These are phyloP conservation scores for Wickerhamiella australiensis DNA, from an alignment of 805 yeast species.

Conservation along the genomic window DNA sequence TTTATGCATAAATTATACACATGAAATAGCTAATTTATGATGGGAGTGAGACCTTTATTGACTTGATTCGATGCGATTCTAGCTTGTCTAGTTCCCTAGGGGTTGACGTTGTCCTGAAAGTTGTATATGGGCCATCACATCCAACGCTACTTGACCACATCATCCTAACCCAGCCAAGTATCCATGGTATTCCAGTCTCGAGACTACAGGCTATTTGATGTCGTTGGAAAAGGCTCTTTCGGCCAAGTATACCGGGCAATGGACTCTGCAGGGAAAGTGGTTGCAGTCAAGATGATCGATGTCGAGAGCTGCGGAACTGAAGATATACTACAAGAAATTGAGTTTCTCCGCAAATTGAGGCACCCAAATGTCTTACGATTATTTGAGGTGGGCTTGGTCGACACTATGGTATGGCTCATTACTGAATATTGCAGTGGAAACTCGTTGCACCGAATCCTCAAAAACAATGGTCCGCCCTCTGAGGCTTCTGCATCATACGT, in stretches of 20 bases:
- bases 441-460: constrained; percentile 61
- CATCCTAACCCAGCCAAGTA: background rate
- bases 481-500: constrained; percentile 56
- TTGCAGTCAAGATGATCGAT: constrained; percentile 83
- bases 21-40: background rate
- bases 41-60: too few species aligned
- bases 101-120: too few species aligned
- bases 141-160: background rate
- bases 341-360: constrained; percentile 52
- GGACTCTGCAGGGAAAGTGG: constrained; percentile 34
- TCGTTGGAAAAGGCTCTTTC: constrained; percentile 22
- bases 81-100: too few species aligned
- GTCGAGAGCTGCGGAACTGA: constrained; percentile 30
- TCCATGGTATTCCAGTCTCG: background rate
- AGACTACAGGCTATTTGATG: constrained; percentile 2
- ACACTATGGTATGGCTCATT: constrained; percentile 67
- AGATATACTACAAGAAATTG: constrained; percentile 55
- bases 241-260: constrained; percentile 24
- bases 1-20: background rate
- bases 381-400: constrained; percentile 40
- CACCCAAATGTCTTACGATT: constrained; percentile 56
- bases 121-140: background rate
- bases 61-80: too few species aligned
- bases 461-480: constrained; percentile 38
- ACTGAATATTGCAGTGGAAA: constrained; percentile 98